These are phyloP conservation scores for Pseudogymnoascus sp. DNA, from an alignment of 2,329 filamentous ascomycete genomes.

Conservation along the genomic window DNA sequence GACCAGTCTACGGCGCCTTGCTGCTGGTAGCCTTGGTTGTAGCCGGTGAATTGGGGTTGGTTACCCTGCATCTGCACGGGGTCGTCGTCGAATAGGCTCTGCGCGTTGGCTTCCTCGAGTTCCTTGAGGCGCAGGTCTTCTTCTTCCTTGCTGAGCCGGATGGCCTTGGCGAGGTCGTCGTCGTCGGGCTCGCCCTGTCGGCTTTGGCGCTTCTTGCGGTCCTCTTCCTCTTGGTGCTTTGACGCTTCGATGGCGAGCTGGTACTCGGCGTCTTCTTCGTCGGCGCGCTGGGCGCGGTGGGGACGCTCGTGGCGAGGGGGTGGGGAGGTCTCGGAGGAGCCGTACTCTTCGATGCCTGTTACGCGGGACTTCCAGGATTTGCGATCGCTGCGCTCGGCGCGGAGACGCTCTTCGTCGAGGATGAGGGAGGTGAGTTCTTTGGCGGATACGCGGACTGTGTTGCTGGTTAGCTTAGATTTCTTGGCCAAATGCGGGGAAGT, in stretches of 20 bases:
- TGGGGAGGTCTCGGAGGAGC: constrained; percentile 34
- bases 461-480: constrained; percentile 22
- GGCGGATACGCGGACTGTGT: constrained; percentile 79
- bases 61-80: constrained; percentile 40
- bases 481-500: constrained; percentile 24
- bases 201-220: constrained; percentile 62
- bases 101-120: constrained; percentile 75
- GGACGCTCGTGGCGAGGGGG: constrained; percentile 38
- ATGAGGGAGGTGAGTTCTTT: constrained; percentile 92
- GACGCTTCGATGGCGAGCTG: constrained; percentile 86
- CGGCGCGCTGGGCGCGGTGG: constrained; percentile 43
- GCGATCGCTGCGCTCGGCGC: constrained; percentile 80
- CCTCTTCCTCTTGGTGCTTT: constrained; percentile 90
- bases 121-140: constrained; percentile 83
- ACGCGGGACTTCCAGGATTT: constrained; percentile 97
- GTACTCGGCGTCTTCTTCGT: constrained; percentile 88
- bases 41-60: constrained; percentile 74
- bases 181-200: constrained; percentile 53
- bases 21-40: constrained; percentile 97
- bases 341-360: constrained; percentile 80
- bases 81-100: constrained; percentile 81
- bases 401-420: constrained; percentile 84
- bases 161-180: constrained; percentile 87
- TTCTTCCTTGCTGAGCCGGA: constrained; percentile 89
- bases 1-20: constrained; percentile 95